These are phyloP conservation scores for Eucalyptus globulus DNA, from an alignment of 345 rosid species.

Conservation along the genomic window DNA sequence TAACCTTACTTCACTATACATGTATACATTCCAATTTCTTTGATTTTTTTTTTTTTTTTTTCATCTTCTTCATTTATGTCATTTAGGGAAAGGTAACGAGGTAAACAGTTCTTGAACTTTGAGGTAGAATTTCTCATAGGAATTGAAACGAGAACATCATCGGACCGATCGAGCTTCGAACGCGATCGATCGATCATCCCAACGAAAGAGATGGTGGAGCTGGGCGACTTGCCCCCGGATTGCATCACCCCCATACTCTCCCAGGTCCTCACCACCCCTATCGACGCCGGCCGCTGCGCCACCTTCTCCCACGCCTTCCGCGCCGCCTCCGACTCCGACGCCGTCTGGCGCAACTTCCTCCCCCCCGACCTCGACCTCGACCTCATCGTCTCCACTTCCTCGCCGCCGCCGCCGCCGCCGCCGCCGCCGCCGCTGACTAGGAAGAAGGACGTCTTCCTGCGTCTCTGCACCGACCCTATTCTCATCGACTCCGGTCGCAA, in stretches of 20 bases:
- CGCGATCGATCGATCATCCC: neutral
- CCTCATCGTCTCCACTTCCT: conserved; percentile 2
- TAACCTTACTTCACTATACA: no score
- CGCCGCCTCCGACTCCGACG: conserved; percentile 26
- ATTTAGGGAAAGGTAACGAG: no score
- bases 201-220: neutral
- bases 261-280: conserved; percentile 9
- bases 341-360: conserved; percentile 37
- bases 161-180: neutral
- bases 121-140: no score
- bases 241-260: conserved; percentile 24
- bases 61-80: no score
- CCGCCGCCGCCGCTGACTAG: conserved; percentile 3
- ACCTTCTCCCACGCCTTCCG: conserved; percentile 18
- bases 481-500: conserved; percentile 21
- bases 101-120: no score
- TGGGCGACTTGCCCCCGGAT: conserved; percentile 11
- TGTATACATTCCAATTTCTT: no score
- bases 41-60: no score
- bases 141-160: neutral
- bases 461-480: conserved; percentile 21
- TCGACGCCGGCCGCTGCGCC: conserved; percentile 18
- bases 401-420: neutral
- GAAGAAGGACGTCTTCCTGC: conserved; percentile 26
- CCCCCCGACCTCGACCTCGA: conserved; percentile 13